These are phyloP conservation scores for Naematelia aurantialba DNA, from an alignment of 768 basidiomycete genomes.

Conservation along the genomic window DNA sequence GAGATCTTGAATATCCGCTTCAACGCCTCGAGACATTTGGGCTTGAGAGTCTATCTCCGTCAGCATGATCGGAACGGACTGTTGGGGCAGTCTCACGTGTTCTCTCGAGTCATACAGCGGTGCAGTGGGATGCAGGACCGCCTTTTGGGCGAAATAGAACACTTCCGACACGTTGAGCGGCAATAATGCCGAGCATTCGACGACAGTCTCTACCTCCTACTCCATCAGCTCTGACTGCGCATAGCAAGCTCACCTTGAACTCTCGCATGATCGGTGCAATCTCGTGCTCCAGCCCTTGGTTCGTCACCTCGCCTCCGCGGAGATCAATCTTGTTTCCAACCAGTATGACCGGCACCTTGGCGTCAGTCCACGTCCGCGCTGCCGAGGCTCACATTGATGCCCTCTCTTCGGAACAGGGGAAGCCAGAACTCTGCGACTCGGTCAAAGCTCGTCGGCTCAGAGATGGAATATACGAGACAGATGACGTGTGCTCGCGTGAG, in stretches of 20 bases:
- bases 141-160: constrained; percentile 97
- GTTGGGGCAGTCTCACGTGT: constrained; percentile 60
- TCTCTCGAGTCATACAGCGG: constrained; percentile 95
- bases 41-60: constrained; percentile 71
- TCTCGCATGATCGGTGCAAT: constrained; percentile 97
- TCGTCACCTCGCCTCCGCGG: constrained; percentile 86
- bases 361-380: constrained; percentile 2
- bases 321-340: constrained; percentile 99
- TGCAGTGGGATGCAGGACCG: constrained; percentile 92
- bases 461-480: constrained; percentile 93
- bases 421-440: constrained; percentile 98
- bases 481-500: constrained; percentile 97
- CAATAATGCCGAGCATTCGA: constrained; percentile 83
- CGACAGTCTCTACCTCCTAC: constrained; percentile 96
- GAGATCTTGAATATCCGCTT: constrained; percentile 94
- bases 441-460: constrained; percentile 93
- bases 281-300: constrained; percentile 89
- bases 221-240: constrained; percentile 9
- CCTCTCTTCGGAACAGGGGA: constrained; percentile 86
- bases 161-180: constrained; percentile 93
- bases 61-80: constrained; percentile 5
- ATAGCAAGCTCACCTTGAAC: constrained; percentile 69
- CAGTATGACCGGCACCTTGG: constrained; percentile 87
- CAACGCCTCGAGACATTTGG: constrained; percentile 80
- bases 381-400: constrained; percentile 72